A percentile compares a stretch with the other conserved stretches of the same genome.
Conservation (phyloP, 768 basidiomycete species). For the Dentipellis sp. region DNA sequence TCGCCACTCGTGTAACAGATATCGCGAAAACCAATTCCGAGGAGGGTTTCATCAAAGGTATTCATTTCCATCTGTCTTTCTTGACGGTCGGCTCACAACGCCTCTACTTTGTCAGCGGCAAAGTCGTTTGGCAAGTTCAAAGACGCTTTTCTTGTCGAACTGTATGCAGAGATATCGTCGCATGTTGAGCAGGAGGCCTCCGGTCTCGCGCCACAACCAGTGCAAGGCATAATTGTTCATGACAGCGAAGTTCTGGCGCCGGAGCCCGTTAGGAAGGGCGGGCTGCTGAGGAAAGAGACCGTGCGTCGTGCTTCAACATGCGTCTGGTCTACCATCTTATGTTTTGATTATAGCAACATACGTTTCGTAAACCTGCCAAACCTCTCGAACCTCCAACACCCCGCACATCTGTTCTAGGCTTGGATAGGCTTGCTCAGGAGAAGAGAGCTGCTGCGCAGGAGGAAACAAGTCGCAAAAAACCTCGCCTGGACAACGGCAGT, state of each 20-base stretch:
- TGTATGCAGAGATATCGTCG: constrained; percentile 71
- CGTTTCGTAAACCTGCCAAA: constrained; percentile 69
- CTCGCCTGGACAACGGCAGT: constrained; percentile 38
- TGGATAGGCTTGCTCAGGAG: constrained; percentile 83
- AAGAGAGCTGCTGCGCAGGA: constrained; percentile 55
- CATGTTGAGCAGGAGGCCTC: constrained; percentile 59
- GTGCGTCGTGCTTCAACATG: constrained; percentile 28
- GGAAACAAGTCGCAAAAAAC: constrained; percentile 55
- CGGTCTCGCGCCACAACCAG: constrained; percentile 37
- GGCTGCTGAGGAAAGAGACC: constrained; percentile 59
- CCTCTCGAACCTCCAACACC: constrained; percentile 72
- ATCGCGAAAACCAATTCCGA: constrained; percentile 64
- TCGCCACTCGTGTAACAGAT: constrained; percentile 71
- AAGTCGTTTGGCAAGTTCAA: constrained; percentile 82
- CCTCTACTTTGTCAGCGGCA: constrained; percentile 39
- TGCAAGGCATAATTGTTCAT: constrained; percentile 70
- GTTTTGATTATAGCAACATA: constrained; percentile 47
- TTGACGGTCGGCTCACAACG: too few species aligned
- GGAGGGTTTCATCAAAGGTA: constrained; percentile 63
- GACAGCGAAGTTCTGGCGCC: constrained; percentile 81
- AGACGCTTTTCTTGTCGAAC: constrained; percentile 64
- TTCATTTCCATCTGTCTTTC: constrained; percentile 7
- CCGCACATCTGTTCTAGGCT: constrained; percentile 70
- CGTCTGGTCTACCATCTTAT: constrained; percentile 2
- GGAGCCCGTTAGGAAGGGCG: constrained; percentile 68